These are phyloP conservation scores for Penicillium sclerotigenum DNA, from an alignment of 2,329 filamentous ascomycete species.

Conservation along the genomic window DNA sequence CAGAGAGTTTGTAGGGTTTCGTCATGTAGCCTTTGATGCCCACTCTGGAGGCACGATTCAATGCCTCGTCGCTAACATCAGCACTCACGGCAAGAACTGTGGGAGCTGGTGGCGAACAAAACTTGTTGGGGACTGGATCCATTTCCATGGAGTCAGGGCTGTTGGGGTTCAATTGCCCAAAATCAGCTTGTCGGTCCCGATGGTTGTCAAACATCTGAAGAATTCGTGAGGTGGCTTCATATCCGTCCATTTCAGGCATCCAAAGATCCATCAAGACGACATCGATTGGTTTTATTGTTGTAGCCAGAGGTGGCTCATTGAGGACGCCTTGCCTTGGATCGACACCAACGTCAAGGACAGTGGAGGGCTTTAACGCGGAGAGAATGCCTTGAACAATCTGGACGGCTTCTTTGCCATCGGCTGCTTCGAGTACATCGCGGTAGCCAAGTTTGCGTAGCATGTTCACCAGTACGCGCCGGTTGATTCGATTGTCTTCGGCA, in stretches of 20 bases:
- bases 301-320: conserved; percentile 22
- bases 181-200: conserved; percentile 21
- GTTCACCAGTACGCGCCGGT: conserved; percentile 62
- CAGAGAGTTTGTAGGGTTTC: conserved; percentile 63
- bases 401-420: conserved; percentile 67
- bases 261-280: conserved; percentile 71
- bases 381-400: conserved; percentile 54
- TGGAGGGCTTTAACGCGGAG: conserved; percentile 19
- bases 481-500: conserved; percentile 71
- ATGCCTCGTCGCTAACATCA: conserved; percentile 63
- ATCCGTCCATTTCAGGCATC: conserved; percentile 73
- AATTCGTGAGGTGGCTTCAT: conserved; percentile 64
- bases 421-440: conserved; percentile 60
- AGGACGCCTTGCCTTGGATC: conserved; percentile 15
- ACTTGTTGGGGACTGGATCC: conserved; percentile 7
- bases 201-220: conserved; percentile 51
- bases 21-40: conserved; percentile 68
- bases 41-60: conserved; percentile 58
- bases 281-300: conserved; percentile 50
- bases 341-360: conserved; percentile 17
- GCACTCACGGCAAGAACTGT: conserved; percentile 63
- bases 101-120: conserved; percentile 40
- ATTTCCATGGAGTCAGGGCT: conserved; percentile 18
- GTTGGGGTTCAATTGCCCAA: conserved; percentile 7
- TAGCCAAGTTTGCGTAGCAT: conserved; percentile 69